A percentile compares a stretch with the other conserved stretches of the same genome.
Conservation (phyloP, 169 alveolate species). For the Plasmodium relictum region DNA sequence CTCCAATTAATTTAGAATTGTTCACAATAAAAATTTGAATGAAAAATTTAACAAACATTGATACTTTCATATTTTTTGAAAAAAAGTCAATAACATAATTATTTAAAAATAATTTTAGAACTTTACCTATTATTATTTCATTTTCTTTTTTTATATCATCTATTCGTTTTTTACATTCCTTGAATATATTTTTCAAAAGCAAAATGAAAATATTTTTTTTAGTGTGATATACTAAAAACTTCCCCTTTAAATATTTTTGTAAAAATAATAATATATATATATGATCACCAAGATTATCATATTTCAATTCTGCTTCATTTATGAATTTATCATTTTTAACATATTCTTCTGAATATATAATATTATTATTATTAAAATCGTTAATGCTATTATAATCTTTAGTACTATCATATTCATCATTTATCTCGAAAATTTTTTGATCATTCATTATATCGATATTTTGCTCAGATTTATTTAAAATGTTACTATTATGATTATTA, state of each 20-base stretch:
- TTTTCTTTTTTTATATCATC: neutral
- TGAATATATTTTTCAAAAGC: constrained; percentile 40
- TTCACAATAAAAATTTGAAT: constrained; percentile 25
- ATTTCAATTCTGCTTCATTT: neutral
- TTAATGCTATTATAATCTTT: neutral
- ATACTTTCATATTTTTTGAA: constrained; percentile 22
- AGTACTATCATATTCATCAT: neutral
- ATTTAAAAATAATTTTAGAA: constrained; percentile 24
- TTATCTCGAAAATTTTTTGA: no score
- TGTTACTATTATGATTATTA: neutral
- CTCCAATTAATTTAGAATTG: constrained; percentile 43
- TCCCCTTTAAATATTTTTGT: constrained; percentile 6
- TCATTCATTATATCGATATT: no score
- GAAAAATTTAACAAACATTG: constrained; percentile 37
- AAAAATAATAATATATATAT: constrained; percentile 28
- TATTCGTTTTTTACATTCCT: constrained; percentile 18
- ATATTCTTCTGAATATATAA: neutral
- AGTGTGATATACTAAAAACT: constrained; percentile 21
- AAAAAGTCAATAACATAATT: constrained; percentile 12
- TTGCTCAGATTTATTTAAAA: no score
- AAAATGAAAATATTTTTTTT: constrained; percentile 37
- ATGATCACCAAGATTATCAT: neutral
- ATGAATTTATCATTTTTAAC: neutral
- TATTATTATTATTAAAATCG: neutral
- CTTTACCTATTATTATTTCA: constrained; percentile 9